These are phyloP conservation scores for Cinchona pubescens DNA, from an alignment of 257 asterid genomes.

Conservation along the genomic window DNA sequence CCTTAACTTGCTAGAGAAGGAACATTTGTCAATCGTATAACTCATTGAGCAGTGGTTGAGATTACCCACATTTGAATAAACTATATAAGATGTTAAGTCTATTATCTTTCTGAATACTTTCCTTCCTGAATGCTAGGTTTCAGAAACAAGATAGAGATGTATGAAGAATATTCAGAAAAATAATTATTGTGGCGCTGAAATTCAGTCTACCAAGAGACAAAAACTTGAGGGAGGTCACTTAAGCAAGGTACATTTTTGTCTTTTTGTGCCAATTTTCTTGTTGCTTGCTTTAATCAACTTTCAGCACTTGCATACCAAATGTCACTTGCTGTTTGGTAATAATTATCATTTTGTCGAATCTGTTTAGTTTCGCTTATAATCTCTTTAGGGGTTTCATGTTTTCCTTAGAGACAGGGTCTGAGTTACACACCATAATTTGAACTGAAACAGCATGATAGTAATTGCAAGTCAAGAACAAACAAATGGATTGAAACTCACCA, in stretches of 20 bases:
- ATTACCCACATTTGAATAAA: not conserved
- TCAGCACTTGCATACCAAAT: not conserved
- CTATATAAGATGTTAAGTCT: not conserved
- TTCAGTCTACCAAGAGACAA: conserved; percentile 95
- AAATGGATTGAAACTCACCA: too few relatives aligned
- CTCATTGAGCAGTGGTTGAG: not conserved
- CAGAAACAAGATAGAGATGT: conserved; percentile 40
- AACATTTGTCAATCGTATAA: not conserved
- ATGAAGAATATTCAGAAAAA: too few relatives aligned
- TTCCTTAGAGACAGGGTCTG: too few relatives aligned
- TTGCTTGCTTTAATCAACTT: not conserved
- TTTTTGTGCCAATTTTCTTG: conserved; percentile 1
- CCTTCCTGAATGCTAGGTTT: conserved; percentile 48
- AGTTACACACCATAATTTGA: too few relatives aligned
- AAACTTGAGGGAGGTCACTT: conserved; percentile 92
- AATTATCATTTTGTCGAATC: not conserved
- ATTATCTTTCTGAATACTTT: not conserved
- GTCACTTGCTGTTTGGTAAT: not conserved
- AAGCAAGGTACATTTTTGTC: conserved; percentile 49
- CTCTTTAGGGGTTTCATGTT: not conserved
- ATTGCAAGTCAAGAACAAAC: too few relatives aligned
- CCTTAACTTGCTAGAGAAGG: not conserved
- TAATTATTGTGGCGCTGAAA: conserved; percentile 46
- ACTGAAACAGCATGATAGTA: too few relatives aligned
- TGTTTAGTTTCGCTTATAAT: not conserved